Evolutionary conservation across 1,284 basidiomycete species (phyloP).

Genomic region (Microbotryum violaceum): DNA sequence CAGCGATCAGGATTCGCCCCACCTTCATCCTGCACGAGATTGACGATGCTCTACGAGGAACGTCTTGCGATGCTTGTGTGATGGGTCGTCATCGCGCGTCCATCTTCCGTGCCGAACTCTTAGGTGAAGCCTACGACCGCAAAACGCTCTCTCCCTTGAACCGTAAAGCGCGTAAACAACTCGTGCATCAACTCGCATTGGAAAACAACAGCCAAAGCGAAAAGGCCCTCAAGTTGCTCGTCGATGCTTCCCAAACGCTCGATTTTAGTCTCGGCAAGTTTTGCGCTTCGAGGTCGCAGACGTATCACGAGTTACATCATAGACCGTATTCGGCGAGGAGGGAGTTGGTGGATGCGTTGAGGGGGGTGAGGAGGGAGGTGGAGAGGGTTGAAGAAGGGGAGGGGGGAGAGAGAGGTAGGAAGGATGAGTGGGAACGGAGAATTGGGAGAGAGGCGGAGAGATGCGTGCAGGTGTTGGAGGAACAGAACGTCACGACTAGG

Average conservation of each 20-base stretch:
- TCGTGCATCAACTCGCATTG: background rate
- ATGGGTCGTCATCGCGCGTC: conserved; percentile 7
- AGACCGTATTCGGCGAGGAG: background rate
- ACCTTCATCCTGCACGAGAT: background rate
- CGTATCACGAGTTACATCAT: conserved; percentile 11
- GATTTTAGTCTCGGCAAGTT: background rate
- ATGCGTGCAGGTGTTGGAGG: conserved; percentile 1
- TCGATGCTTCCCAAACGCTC: background rate
- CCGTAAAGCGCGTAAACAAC: conserved; percentile 1
- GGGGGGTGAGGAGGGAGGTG: too few species aligned
- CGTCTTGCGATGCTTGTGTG: conserved; percentile 2
- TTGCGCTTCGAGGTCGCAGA: background rate
- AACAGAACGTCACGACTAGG: background rate
- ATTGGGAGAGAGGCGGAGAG: conserved; percentile 5
- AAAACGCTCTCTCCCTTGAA: conserved; percentile 4
- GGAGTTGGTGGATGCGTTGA: background rate
- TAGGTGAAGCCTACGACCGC: conserved; percentile 18
- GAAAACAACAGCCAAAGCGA: background rate
- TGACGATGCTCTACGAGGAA: background rate
- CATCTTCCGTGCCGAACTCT: background rate
- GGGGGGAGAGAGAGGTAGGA: background rate
- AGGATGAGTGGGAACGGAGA: background rate
- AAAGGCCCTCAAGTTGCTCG: background rate
- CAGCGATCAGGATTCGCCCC: conserved; percentile 7
- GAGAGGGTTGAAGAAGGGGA: background rate